Evolutionary conservation across 2,329 filamentous ascomycete species (phyloP).

Genomic region (Fusarium sublunatum): DNA sequence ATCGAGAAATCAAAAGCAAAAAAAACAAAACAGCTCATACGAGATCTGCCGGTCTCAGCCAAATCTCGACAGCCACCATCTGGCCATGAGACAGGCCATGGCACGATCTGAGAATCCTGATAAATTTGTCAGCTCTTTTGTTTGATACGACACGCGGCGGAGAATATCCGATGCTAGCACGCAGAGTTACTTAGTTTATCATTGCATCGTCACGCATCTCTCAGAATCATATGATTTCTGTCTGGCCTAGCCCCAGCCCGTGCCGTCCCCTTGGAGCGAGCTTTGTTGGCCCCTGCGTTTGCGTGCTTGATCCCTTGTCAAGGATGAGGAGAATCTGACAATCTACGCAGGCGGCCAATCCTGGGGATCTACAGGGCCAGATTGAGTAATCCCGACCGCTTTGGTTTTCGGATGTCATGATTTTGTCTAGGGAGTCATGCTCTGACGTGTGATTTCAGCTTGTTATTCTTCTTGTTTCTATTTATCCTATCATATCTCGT

Average conservation of each 20-base stretch:
- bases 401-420: constrained; percentile 3
- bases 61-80: constrained; percentile 14
- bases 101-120: constrained; percentile 24
- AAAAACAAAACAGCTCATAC: constrained; percentile 28
- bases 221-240: constrained; percentile 36
- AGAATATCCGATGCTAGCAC: constrained; percentile 29
- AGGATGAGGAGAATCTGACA: constrained; percentile 25
- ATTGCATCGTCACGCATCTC: constrained; percentile 14
- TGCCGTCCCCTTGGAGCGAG: constrained; percentile 20
- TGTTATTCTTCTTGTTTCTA: constrained; percentile 17
- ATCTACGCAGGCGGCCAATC: constrained; percentile 34
- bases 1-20: constrained; percentile 13
- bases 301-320: constrained; percentile 17
- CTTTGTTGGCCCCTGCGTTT: constrained; percentile 10
- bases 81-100: constrained; percentile 2
- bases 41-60: constrained; percentile 21
- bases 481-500: constrained; percentile 33
- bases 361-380: constrained; percentile 33
- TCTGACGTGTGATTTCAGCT: constrained; percentile 16
- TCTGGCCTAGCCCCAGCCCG: neutral
- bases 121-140: no score
- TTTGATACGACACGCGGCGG: constrained; percentile 2
- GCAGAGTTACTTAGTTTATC: neutral
- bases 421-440: constrained; percentile 3
- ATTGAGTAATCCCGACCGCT: constrained; percentile 28